Evolutionary conservation across 768 basidiomycete genomes (phyloP).

Genomic region (Pleurotus platypus): DNA sequence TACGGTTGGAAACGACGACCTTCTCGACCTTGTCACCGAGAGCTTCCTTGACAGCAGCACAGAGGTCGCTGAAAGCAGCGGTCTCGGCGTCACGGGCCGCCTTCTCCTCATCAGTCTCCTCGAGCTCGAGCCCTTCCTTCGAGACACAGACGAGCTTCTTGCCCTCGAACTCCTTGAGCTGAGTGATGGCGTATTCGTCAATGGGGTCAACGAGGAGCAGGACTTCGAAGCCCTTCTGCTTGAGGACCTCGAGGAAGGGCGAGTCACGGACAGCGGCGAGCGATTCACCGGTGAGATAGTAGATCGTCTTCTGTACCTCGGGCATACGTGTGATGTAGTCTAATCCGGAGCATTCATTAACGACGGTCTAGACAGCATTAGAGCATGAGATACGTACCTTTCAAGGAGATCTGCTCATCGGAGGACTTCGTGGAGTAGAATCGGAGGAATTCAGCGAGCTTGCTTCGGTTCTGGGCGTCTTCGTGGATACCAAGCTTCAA

Average conservation of each 20-base stretch:
- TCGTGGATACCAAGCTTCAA: constrained; percentile 99
- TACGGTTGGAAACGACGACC: constrained; percentile 96
- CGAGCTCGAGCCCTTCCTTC: constrained; percentile 98
- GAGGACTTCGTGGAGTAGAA: constrained; percentile 94
- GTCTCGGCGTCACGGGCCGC: constrained; percentile 81
- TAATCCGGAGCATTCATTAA: constrained; percentile 21
- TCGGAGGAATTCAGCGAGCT: constrained; percentile 98
- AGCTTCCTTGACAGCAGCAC: constrained; percentile 94
- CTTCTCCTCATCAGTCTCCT: constrained; percentile 99
- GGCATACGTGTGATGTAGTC: constrained; percentile 99
- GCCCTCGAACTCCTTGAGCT: constrained; percentile 98
- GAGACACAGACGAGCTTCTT: constrained; percentile 98
- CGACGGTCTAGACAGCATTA: neutral
- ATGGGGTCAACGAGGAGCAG: constrained; percentile 97
- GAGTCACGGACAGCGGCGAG: constrained; percentile 88
- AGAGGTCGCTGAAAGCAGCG: constrained; percentile 80
- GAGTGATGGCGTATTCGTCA: constrained; percentile 97
- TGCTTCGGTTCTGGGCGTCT: constrained; percentile 97
- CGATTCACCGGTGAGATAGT: constrained; percentile 99
- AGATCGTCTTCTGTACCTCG: constrained; percentile 97
- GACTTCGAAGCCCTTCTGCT: constrained; percentile 99
- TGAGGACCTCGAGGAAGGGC: constrained; percentile 98
- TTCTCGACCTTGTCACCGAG: constrained; percentile 99
- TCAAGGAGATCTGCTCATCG: constrained; percentile 91
- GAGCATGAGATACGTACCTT: constrained; percentile 48